phyloP scores from a whole-genome alignment of 257 asterid species.

The Mentha longifolia region DNA sequence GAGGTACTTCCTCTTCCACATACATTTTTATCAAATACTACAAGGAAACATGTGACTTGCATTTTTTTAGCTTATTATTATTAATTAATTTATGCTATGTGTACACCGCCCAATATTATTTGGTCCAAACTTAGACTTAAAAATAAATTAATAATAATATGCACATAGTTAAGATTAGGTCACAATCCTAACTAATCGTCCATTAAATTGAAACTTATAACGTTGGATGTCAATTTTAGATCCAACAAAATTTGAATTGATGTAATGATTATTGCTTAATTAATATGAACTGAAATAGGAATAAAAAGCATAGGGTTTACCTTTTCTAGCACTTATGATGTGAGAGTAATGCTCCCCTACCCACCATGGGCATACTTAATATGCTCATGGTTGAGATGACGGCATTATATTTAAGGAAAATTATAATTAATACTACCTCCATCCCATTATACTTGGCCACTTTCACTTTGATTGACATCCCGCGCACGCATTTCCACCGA shows the following conservation, averaged over 20 bases:
- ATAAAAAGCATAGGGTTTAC: background rate
- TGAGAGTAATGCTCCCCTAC: no score
- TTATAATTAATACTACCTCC: no score
- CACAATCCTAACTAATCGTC: background rate
- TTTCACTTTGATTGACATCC: no score
- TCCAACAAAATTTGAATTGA: background rate
- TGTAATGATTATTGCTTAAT: background rate
- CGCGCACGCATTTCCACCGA: no score
- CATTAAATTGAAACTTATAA: background rate
- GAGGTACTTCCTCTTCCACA: background rate
- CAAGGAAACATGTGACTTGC: background rate
- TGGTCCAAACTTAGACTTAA: background rate
- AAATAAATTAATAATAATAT: no score
- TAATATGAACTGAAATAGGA: no score
- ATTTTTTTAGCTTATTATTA: background rate
- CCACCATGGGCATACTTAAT: no score
- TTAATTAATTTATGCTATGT: background rate
- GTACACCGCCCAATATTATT: background rate
- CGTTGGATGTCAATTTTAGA: background rate
- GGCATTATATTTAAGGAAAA: no score
- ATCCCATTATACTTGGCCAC: no score
- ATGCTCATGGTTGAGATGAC: no score
- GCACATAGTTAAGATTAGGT: background rate
- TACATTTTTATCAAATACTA: no score
- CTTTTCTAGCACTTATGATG: background rate